Evolutionary conservation across 371 early-diverging fungal genomes (phyloP), one percentile per base, ranked within the genome.

Genomic region (Choanephora cucurbitarum): DNA sequence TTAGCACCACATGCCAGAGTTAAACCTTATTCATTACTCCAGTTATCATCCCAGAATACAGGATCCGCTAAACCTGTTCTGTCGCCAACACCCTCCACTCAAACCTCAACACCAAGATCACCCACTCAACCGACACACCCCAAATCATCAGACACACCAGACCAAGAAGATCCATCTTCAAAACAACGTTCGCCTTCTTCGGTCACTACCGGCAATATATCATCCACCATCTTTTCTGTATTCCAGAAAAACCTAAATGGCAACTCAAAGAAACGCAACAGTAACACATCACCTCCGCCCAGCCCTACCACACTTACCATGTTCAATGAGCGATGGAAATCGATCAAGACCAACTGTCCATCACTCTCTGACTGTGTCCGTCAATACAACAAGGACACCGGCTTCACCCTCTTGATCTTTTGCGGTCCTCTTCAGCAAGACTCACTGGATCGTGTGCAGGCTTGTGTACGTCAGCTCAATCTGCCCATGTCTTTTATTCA

Each of bases 301-400:
- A 23, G 18, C 23, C 41, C 11, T 22, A 24, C 34, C 49, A n/a
- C n/a, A n/a, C n/a, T n/a, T n/a, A n/a, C n/a, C n/a, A n/a, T n/a
- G n/a, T n/a, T n/a, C n/a, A n/a, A n/a, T 14, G 75, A 70, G 0
- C 52, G 66, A 23, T 76, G 77, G 77, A 64, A 62, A 22, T 46
- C 57, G 2, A 72, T 76, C 31, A 64, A 59, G 28, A 54, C 67
- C 1, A 76, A 67, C 33, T 60, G 68, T 28, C 51, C 50, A 33
- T 55, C 70, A 6, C 34, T 76, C 10, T 42, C 57, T 3, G 69
- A 72, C 10, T 54, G 60, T 9, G 62, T 76, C 28, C 55, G 49
- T 14, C 32, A n/a, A 6, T 18, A 32, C 14, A 46, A 44, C 17
- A 45, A 48, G 14, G 63, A 62, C 19, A 49, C 51, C 6, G 40